These are phyloP conservation scores for Hypoxylon subgilvum DNA, from an alignment of 495 filamentous ascomycete genomes.

Conservation along the genomic window DNA sequence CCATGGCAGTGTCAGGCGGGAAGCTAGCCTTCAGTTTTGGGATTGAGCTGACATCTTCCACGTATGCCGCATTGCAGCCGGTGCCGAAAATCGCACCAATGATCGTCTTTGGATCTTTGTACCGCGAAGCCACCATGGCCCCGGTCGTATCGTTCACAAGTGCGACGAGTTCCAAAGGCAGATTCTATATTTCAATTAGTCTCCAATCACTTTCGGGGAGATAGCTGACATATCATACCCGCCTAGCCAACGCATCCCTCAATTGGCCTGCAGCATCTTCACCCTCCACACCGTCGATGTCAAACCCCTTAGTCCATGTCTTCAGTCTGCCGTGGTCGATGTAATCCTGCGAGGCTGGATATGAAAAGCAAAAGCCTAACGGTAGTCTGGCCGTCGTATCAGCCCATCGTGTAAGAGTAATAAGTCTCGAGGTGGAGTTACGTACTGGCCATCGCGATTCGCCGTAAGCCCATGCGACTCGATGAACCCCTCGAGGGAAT, in stretches of 20 bases:
- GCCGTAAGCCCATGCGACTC: constrained; percentile 59
- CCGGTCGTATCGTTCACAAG: constrained; percentile 88
- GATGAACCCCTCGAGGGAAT: constrained; percentile 83
- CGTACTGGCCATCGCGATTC: constrained; percentile 53
- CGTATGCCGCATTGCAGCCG: constrained; percentile 87
- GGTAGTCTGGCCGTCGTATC: constrained; percentile 61
- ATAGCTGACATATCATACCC: constrained; percentile 52
- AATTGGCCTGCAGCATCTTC: constrained; percentile 80
- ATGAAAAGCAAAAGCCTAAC: constrained; percentile 87
- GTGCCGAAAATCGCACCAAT: constrained; percentile 90
- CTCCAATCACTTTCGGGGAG: neutral
- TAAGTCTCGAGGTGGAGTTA: constrained; percentile 45
- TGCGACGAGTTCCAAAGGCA: constrained; percentile 80
- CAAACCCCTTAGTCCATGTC: constrained; percentile 90
- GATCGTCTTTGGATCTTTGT: constrained; percentile 76
- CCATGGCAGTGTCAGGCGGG: constrained; percentile 74
- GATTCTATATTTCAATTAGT: constrained; percentile 52
- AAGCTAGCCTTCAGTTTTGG: constrained; percentile 84
- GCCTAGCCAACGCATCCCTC: constrained; percentile 70
- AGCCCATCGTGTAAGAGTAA: neutral
- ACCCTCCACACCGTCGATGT: constrained; percentile 84
- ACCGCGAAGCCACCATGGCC: constrained; percentile 80
- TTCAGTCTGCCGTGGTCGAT: constrained; percentile 85
- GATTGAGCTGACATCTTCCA: constrained; percentile 77
- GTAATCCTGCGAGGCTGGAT: constrained; percentile 81